These are phyloP conservation scores for Nicotiana tabacum DNA, from an alignment of 257 asterid species.

Conservation along the genomic window DNA sequence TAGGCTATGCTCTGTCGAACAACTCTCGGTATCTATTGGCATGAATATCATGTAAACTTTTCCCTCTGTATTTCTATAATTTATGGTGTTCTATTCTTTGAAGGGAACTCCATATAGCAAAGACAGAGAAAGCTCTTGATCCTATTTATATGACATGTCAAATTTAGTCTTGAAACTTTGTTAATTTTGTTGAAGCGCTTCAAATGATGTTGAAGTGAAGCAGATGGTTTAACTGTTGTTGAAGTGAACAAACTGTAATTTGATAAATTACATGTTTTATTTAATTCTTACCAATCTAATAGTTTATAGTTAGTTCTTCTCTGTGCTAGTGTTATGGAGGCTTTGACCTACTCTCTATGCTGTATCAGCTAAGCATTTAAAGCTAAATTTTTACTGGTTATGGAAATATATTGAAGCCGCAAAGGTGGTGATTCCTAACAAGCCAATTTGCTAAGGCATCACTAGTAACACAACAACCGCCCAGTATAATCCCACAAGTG, in stretches of 20 bases:
- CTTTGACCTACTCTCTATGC: not conserved
- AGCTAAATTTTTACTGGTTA: too few relatives aligned
- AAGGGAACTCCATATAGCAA: not conserved
- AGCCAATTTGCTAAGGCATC: too few relatives aligned
- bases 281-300: not conserved
- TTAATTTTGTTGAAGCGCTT: not conserved
- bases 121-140: not conserved
- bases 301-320: not conserved
- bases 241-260: not conserved
- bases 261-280: not conserved
- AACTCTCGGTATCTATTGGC: not conserved
- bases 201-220: not conserved
- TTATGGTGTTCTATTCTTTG: not conserved
- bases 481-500: too few relatives aligned
- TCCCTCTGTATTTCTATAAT: not conserved
- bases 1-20: slow-evolving; percentile 2
- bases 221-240: not conserved
- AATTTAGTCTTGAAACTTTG: not conserved
- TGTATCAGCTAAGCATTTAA: not conserved
- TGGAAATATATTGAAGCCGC: too few relatives aligned
- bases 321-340: not conserved
- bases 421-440: too few relatives aligned
- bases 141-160: not conserved
- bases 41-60: slow-evolving; percentile 1
- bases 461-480: too few relatives aligned